Conservation (phyloP, 352 stramenopile genomes). For the Globisporangium alternatum region DNA sequence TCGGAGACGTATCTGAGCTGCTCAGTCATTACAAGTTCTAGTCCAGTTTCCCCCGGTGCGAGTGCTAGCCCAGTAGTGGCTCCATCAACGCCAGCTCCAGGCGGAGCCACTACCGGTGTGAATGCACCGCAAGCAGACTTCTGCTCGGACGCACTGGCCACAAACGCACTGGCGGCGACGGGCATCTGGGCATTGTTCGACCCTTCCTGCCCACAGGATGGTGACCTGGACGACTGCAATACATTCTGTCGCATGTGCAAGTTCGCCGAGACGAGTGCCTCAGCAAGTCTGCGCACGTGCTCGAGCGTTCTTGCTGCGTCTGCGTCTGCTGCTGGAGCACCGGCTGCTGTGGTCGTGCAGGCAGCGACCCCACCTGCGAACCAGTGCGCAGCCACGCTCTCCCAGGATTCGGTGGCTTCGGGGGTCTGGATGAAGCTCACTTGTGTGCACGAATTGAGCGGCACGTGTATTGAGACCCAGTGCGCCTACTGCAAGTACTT, state of each 20-base stretch:
- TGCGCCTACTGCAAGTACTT: constrained; percentile 19
- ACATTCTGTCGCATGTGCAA: constrained; percentile 16
- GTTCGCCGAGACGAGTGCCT: constrained; percentile 14
- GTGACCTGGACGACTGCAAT: constrained; percentile 5
- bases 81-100: not conserved
- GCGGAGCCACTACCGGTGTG: not conserved
- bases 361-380: constrained; percentile 1
- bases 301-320: not conserved
- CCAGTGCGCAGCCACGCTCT: not conserved
- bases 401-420: not conserved
- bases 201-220: constrained; percentile 11
- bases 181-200: constrained; percentile 15
- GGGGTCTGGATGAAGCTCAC: constrained; percentile 12
- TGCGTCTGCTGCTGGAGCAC: not conserved
- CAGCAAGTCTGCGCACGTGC: not conserved
- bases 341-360: not conserved
- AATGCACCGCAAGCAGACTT: not conserved
- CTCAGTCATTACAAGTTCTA: not conserved
- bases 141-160: constrained; percentile 7
- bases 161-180: not conserved
- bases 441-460: not conserved
- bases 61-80: not conserved
- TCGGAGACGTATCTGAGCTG: constrained; percentile 31
- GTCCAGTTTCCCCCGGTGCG: not conserved
- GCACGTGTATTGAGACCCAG: not conserved